Evolutionary conservation across 2,329 filamentous ascomycete genomes (phyloP), one percentile per base, ranked within the genome.

Genomic region (Domatiomyces globalis): DNA sequence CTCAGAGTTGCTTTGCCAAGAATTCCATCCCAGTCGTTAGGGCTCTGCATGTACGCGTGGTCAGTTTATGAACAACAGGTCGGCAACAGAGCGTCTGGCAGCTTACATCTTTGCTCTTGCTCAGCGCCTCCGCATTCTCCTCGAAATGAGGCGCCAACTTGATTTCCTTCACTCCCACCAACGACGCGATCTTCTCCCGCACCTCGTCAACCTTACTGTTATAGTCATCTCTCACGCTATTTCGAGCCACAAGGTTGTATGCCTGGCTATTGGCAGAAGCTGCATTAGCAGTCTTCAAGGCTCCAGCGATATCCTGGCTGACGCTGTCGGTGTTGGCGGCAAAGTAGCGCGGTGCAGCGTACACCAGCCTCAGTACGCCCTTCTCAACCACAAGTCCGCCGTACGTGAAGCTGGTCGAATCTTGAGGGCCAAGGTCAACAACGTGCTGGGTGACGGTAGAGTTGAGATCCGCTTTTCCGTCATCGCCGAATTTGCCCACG

Each of bases 381-480:
- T 25, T 25, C 22, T 25, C 22, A 25, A 25, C 22, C 3, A 25
- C 22, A 6, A 25, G 22, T 25, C 22, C 22, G 22, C 22, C 22
- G 22, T 25, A 25, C 3, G 22, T 25, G 22, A 25, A 25, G 22
- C 22, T 25, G 22, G 22, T 25, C 22, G 22, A 25, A 25, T 25
- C 22, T 25, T 25, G 22, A 25, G 22, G 22, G 22, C 22, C 22
- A 25, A 25, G 22, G 22, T 25, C 22, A 6, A 25, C 22, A 6
- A 25, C 22, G 6, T 25, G 22, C 22, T 25, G 22, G 3, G 22
- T 60, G 45, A 79, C 63, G 49, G 76, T 68, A 36, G 61, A 62
- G 61, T 79, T 78, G 56, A 79, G 61, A 61, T 78, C 76, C 5
- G 61, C 56, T 49, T 69, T 64, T 47, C 66, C 67, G 1, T 66